phyloP scores from a whole-genome alignment of 768 basidiomycete genomes.

The Boletus fagicola region DNA sequence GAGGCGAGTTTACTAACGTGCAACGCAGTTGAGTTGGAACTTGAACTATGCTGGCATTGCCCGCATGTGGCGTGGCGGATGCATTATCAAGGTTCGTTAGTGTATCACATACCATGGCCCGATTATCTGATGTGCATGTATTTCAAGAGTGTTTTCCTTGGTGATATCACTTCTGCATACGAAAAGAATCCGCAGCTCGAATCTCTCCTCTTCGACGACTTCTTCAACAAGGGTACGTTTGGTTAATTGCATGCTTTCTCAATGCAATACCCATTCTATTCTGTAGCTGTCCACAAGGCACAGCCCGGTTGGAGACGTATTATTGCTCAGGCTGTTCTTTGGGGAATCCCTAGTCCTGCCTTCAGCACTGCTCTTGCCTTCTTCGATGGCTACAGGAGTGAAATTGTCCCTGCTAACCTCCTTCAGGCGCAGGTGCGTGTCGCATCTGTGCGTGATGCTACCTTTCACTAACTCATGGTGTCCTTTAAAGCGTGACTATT shows the following conservation, averaged over 20 bases:
- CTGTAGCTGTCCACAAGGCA: slow-evolving; percentile 80
- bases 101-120: slow-evolving; percentile 8
- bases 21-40: slow-evolving; percentile 69
- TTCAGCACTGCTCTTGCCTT: slow-evolving; percentile 97
- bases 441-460: background rate
- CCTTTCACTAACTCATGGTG: slow-evolving; percentile 5
- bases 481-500: slow-evolving; percentile 82
- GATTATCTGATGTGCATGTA: slow-evolving; percentile 9
- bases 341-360: slow-evolving; percentile 98
- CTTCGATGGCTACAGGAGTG: slow-evolving; percentile 98
- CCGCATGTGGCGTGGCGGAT: slow-evolving; percentile 99
- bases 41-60: slow-evolving; percentile 98
- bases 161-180: slow-evolving; percentile 91
- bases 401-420: slow-evolving; percentile 89
- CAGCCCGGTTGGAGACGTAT: slow-evolving; percentile 99
- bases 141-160: slow-evolving; percentile 81
- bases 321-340: slow-evolving; percentile 92
- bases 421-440: slow-evolving; percentile 81
- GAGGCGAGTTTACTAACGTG: slow-evolving; percentile 4
- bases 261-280: slow-evolving; percentile 1
- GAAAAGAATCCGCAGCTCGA: slow-evolving; percentile 80
- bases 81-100: slow-evolving; percentile 85
- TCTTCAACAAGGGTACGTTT: slow-evolving; percentile 85
- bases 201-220: slow-evolving; percentile 92
- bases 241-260: background rate